Evolutionary conservation across 768 basidiomycete species (phyloP), one percentile per base, ranked within the genome.

Genomic region (Pleurotus tuoliensis): DNA sequence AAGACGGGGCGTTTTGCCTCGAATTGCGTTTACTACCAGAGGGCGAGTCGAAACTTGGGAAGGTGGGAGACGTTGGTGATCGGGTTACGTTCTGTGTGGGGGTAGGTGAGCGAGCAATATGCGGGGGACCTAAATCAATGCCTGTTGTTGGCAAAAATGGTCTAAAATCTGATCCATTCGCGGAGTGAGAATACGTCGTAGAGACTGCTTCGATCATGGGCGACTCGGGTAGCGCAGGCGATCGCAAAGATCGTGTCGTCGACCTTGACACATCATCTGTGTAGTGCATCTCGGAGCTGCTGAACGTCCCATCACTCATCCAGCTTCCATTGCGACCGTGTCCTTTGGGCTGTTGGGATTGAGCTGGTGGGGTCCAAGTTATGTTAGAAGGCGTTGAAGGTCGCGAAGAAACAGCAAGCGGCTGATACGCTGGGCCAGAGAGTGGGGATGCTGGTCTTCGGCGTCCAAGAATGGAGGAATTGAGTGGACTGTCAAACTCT

Each of bases 401-500:
- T 27, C 84, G 82, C 24, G 90, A 88, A 45, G 83, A 77, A 20
- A 81, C 76, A 5, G 79, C 62, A 72, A 87, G 74, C 5, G 84
- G 78, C 68, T 87, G 88, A 66, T 76, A 89, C 3, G 82, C 69
- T 24, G 78, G 73, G 24, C 75, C 78, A 30, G 87, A 80, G 37
- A 90, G 76, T 4, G 90, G 90, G 37, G 90, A 91, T n/a, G 80
- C 79, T 48, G 90, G 88, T 51, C 88, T 77, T 34, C 85, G 81
- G 61, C 86, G 75, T 48, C 73, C 73, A 82, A 73, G 54, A 40
- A 81, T 68, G 25, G 85, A 80, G 12, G 85, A 82, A 56, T 76
- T 77, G n/a, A 67, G 66, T 13, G 77, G 67, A 56, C 64, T 73
- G 24, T 85, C 82, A 58, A 73, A 72, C 37, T 80, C 76, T 34